Conservation (phyloP, 306 rosid genomes). For the Herpetospermum pedunculosum region DNA sequence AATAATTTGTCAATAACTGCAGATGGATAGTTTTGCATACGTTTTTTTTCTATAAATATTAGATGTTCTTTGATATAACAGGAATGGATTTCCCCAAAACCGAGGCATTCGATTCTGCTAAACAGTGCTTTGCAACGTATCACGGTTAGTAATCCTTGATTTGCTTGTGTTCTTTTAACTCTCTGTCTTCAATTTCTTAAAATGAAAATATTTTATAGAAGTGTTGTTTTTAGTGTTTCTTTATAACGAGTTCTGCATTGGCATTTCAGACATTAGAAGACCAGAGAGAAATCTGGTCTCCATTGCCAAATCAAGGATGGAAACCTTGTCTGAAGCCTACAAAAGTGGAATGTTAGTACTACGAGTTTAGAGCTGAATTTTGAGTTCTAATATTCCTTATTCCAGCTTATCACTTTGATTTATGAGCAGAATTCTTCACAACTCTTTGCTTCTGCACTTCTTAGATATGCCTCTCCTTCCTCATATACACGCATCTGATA, state of each 20-base stretch:
- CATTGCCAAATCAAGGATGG: slow-evolving; percentile 70
- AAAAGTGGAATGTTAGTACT: slow-evolving; percentile 48
- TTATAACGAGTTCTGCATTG: background rate
- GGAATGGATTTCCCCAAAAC: slow-evolving; percentile 69
- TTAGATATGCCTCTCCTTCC: background rate
- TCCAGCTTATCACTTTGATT: background rate
- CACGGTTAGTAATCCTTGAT: slow-evolving; percentile 38
- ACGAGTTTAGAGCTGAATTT: background rate
- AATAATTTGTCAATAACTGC: no score
- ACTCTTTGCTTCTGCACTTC: background rate
- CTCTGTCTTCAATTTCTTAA: background rate
- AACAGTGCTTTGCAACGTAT: slow-evolving; percentile 49
- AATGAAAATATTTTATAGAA: background rate
- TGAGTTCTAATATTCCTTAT: background rate
- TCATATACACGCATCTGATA: slow-evolving; percentile 5
- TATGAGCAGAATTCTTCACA: slow-evolving; percentile 5
- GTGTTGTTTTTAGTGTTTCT: background rate
- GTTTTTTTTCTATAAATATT: background rate
- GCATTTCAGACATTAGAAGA: slow-evolving; percentile 15
- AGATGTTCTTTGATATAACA: slow-evolving; percentile 10
- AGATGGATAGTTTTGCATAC: background rate
- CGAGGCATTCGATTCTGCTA: slow-evolving; percentile 59
- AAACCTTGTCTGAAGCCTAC: slow-evolving; percentile 37
- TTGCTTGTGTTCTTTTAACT: background rate
- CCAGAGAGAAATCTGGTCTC: slow-evolving; percentile 61